A percentile compares a stretch with the other conserved stretches of the same genome.
phyloP scores from a whole-genome alignment of 805 yeast genomes.

The Metschnikowia matae region DNA sequence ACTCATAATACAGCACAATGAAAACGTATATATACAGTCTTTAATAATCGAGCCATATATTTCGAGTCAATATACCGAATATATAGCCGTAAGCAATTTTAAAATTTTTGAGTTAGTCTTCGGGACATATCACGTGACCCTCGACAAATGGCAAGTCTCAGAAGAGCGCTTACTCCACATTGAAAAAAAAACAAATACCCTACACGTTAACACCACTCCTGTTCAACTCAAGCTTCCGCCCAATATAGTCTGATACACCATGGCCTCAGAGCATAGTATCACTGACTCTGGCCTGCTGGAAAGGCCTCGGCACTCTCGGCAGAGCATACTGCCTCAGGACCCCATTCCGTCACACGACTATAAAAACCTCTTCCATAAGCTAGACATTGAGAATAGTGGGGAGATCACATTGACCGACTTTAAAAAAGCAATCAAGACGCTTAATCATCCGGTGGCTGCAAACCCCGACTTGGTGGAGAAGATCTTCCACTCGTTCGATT shows the following conservation, averaged over 20 bases:
- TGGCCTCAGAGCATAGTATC: neutral
- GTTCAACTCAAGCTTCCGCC: too few relatives aligned
- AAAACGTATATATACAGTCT: too few relatives aligned
- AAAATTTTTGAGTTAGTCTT: too few relatives aligned
- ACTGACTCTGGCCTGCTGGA: constrained; percentile 1
- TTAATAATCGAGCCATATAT: too few relatives aligned
- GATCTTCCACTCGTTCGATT: constrained; percentile 57
- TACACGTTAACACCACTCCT: neutral
- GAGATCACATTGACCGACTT: constrained; percentile 47
- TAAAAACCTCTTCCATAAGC: constrained; percentile 29
- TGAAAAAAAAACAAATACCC: constrained; percentile 1
- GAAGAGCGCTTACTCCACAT: constrained; percentile 6
- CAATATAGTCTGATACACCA: neutral
- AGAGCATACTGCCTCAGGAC: neutral
- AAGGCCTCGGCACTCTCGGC: neutral
- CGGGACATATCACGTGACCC: constrained; percentile 1
- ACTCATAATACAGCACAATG: too few relatives aligned
- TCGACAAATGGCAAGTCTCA: constrained; percentile 5
- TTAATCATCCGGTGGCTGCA: constrained; percentile 63
- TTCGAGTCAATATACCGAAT: too few relatives aligned
- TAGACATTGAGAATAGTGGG: constrained; percentile 43
- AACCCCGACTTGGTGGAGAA: constrained; percentile 55
- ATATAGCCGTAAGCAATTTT: too few relatives aligned
- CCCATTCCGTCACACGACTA: constrained; percentile 22
- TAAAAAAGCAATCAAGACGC: constrained; percentile 39